Conservation (phyloP, 176 grass and related monocot species). For the Hordeum vulgare region DNA sequence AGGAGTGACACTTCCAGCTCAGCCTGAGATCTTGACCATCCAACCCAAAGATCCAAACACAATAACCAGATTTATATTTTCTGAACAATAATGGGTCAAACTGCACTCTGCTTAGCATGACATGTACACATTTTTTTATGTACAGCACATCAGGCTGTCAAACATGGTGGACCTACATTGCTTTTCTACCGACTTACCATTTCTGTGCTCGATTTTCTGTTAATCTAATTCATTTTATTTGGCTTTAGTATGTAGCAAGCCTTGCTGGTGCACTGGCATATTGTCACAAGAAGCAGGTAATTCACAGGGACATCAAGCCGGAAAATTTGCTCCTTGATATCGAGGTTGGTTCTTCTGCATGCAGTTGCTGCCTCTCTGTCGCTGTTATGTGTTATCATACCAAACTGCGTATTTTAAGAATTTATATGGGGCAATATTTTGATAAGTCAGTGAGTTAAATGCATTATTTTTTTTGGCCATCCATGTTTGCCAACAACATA, state of each 20-base stretch:
- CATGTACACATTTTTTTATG: background rate
- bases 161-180: background rate
- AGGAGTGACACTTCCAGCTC: background rate
- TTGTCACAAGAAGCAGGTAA: slow-evolving; percentile 94
- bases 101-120: background rate
- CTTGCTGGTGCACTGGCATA: slow-evolving; percentile 72
- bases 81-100: background rate
- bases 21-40: background rate
- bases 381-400: background rate
- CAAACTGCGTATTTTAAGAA: background rate
- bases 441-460: background rate
- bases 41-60: background rate
- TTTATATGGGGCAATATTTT: background rate
- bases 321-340: slow-evolving; percentile 92
- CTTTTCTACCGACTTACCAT: slow-evolving; percentile 13
- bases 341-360: slow-evolving; percentile 40
- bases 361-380: background rate
- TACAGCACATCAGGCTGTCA: background rate
- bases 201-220: background rate
- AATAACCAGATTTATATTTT: background rate
- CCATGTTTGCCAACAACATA: background rate
- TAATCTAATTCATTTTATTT: background rate
- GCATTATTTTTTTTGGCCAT: background rate
- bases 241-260: slow-evolving; percentile 65
- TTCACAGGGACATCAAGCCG: slow-evolving; percentile 95